phyloP scores from a whole-genome alignment of 495 filamentous ascomycete genomes.

The Xanthoparmelia taractica region DNA sequence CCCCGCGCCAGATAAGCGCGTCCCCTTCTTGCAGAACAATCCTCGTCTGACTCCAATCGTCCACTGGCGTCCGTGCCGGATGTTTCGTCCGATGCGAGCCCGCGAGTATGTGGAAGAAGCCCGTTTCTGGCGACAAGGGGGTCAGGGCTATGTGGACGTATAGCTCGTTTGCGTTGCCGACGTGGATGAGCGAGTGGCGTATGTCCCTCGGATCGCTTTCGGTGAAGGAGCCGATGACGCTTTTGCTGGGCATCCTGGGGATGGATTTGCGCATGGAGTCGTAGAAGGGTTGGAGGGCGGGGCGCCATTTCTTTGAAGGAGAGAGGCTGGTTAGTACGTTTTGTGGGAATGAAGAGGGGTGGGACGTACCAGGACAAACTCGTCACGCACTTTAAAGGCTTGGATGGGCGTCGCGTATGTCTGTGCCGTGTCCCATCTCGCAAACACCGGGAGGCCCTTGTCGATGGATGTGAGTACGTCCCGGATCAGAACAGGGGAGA shows the following conservation, averaged over 20 bases:
- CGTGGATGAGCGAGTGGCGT: background rate
- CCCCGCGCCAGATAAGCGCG: constrained; percentile 10
- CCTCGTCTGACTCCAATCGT: background rate
- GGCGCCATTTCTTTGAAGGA: background rate
- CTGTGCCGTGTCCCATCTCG: background rate
- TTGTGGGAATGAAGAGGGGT: background rate
- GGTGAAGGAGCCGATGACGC: background rate
- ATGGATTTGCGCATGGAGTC: background rate
- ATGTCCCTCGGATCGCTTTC: background rate
- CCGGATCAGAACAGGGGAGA: background rate
- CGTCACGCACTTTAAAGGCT: background rate
- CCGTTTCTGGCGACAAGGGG: background rate
- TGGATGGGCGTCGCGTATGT: background rate
- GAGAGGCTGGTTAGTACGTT: background rate
- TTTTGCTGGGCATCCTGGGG: background rate
- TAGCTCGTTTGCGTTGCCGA: background rate
- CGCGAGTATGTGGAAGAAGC: background rate
- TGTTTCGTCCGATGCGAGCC: background rate
- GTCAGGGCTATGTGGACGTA: constrained; percentile 9
- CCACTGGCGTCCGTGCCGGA: background rate
- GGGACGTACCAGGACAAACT: background rate
- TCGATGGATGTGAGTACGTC: background rate
- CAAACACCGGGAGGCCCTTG: background rate
- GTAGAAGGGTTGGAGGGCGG: background rate
- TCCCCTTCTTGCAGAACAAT: background rate